Base-by-base conservation (phyloP, 257 asterid genomes). In the Anisodus acutangulus region DNA sequence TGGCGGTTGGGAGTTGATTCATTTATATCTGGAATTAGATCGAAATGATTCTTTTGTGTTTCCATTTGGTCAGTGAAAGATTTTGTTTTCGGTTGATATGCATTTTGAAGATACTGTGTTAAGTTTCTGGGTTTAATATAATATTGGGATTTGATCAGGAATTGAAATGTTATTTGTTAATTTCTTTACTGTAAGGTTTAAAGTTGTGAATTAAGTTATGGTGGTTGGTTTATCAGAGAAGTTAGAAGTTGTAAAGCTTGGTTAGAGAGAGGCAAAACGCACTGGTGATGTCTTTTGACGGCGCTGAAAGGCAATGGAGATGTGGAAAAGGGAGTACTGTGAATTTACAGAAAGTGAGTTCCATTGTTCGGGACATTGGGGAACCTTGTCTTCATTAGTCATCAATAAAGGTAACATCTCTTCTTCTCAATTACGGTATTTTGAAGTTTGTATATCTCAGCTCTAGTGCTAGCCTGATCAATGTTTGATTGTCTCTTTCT, bases 331-430 rank as follows among this genome's bases (percentile, higher is more conserved):
- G 91, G 81, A 91, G 95, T 83, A 60, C 95, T 11, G 92, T 91
- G 88, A 92, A 89, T 91, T 88, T 95, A 80, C 98, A 92, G 85
- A 93, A 86, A 86, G 94, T 95, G 89, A 91, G 97, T 88, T 91
- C 98, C 43, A 91, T 95, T 85, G 96, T 93, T 86, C 95, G 98
- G 79, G 98, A 94, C 86, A 92, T 95, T 87, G 97, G 99, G 88
- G 98, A 95, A 85, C 98, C 98, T 84, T 95, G 99, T 87, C 95
- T 95, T 88, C 92, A 91, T 87, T 98, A 92, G 63, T 89, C 97
- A 69, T 41, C 26, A 55, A 17, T 39, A 39, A 5, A 3, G 43
- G 43, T 2, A 2, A 5, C 43, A 5, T 3, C 4, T 39, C 4
- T 5, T 5, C 43, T 39, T 39, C 4, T 39, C 43, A 39, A n/a